Percentiles rank a stretch among this genome's conserved stretches.
phyloP scores from a whole-genome alignment of 1,139 yeast genomes.

The Kodamaea ohmeri region DNA sequence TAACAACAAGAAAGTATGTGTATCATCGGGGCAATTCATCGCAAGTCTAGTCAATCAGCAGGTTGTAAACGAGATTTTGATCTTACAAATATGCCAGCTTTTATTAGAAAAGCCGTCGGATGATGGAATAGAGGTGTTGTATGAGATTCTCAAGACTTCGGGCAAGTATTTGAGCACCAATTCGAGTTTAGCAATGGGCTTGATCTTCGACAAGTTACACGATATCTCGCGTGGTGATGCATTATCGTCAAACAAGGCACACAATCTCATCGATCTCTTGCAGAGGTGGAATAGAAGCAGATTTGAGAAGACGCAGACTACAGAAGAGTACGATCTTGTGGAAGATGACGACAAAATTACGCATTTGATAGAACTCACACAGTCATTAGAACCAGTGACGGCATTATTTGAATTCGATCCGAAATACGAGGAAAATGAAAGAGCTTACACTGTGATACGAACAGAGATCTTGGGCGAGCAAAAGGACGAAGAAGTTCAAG shows the following conservation, averaged over 20 bases:
- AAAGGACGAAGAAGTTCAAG: constrained; percentile 12
- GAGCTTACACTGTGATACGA: constrained; percentile 25
- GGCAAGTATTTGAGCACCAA: constrained; percentile 25
- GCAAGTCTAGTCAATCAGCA: constrained; percentile 65
- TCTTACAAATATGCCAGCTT: constrained; percentile 62
- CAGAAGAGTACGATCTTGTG: constrained; percentile 53
- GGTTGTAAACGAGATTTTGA: constrained; percentile 61
- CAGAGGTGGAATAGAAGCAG: constrained; percentile 51
- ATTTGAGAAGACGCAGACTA: constrained; percentile 41
- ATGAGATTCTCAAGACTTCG: constrained; percentile 24
- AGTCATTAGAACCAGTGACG: constrained; percentile 43
- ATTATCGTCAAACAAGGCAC: constrained; percentile 40
- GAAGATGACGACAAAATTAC: constrained; percentile 62
- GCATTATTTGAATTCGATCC: constrained; percentile 54
- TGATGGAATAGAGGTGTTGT: constrained; percentile 32
- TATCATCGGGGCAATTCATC: constrained; percentile 47
- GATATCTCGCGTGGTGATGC: constrained; percentile 53
- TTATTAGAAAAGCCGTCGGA: constrained; percentile 53
- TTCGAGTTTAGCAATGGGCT: constrained; percentile 33
- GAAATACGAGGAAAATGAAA: constrained; percentile 52
- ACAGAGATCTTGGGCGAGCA: constrained; percentile 21
- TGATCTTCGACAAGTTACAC: constrained; percentile 62
- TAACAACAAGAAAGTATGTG: constrained; percentile 45
- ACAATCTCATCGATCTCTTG: constrained; percentile 49
- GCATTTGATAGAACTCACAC: constrained; percentile 59